These are phyloP conservation scores for Neurospora pannonica DNA, from an alignment of 495 filamentous ascomycete species.

Conservation along the genomic window DNA sequence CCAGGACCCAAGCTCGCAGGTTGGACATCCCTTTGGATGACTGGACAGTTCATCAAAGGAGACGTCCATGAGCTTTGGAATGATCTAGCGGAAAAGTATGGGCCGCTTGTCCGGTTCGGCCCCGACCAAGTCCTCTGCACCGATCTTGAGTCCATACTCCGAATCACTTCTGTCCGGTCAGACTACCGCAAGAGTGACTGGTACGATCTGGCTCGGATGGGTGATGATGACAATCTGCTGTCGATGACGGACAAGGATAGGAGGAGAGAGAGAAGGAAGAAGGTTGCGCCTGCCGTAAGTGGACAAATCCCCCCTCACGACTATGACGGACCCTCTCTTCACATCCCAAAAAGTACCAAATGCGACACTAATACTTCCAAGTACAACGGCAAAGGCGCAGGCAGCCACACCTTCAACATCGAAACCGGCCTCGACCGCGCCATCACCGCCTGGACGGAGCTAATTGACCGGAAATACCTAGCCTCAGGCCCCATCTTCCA, in stretches of 20 bases:
- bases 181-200: slow-evolving; percentile 30
- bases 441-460: slow-evolving; percentile 32
- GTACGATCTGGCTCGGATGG: slow-evolving; percentile 34
- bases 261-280: slow-evolving; percentile 22
- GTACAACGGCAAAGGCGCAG: slow-evolving; percentile 31
- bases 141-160: slow-evolving; percentile 33
- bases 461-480: slow-evolving; percentile 39
- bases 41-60: neutral
- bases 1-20: slow-evolving; percentile 12
- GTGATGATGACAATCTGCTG: slow-evolving; percentile 29
- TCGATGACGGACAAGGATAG: slow-evolving; percentile 15
- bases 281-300: slow-evolving; percentile 21
- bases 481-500: slow-evolving; percentile 21
- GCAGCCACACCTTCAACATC: slow-evolving; percentile 19
- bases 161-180: slow-evolving; percentile 28
- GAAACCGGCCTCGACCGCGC: slow-evolving; percentile 38
- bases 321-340: no score
- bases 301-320: no score
- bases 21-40: slow-evolving; percentile 15
- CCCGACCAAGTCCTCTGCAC: slow-evolving; percentile 20
- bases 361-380: neutral
- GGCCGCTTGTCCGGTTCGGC: slow-evolving; percentile 17
- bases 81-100: slow-evolving; percentile 8
- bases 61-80: slow-evolving; percentile 3
- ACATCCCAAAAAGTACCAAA: neutral